A percentile compares a stretch with the other conserved stretches of the same genome.
phyloP scores from a whole-genome alignment of 2,329 filamentous ascomycete species.

The Cercospora sesami region DNA sequence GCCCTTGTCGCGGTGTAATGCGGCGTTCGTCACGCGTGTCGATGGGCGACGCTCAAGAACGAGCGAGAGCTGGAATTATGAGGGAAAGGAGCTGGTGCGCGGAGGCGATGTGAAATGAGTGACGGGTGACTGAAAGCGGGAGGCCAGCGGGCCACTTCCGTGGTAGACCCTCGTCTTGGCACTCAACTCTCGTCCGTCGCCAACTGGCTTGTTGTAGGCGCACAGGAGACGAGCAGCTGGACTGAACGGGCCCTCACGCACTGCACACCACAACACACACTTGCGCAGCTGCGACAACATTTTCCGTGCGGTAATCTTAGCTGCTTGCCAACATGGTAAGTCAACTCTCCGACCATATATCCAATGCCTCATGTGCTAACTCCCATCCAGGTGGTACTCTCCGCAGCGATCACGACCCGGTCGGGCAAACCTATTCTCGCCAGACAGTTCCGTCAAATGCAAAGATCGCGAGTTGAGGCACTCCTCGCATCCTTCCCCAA shows the following conservation, averaged over 20 bases:
- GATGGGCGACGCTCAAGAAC: background rate
- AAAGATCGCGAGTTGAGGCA: constrained; percentile 92
- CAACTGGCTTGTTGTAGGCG: constrained; percentile 10
- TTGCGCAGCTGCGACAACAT: background rate
- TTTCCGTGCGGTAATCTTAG: background rate
- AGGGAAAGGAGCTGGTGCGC: background rate
- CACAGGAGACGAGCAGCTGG: background rate
- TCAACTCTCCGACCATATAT: background rate
- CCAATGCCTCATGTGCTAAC: constrained; percentile 14
- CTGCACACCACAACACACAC: background rate
- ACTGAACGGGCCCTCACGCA: background rate
- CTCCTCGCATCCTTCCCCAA: constrained; percentile 97
- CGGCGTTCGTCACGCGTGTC: background rate
- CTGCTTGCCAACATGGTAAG: background rate
- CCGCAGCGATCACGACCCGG: constrained; percentile 96
- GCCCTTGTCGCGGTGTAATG: background rate
- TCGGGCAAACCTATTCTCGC: constrained; percentile 98
- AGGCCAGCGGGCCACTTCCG: background rate
- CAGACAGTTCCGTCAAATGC: constrained; percentile 96
- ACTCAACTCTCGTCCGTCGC: background rate
- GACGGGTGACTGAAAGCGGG: constrained; percentile 6
- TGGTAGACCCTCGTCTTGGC: constrained; percentile 1
- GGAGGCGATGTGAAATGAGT: background rate
- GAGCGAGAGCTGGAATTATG: background rate
- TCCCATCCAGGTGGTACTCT: constrained; percentile 79